These are phyloP conservation scores for Coemansia javaensis DNA, from an alignment of 192 early-diverging fungal species.

Conservation along the genomic window DNA sequence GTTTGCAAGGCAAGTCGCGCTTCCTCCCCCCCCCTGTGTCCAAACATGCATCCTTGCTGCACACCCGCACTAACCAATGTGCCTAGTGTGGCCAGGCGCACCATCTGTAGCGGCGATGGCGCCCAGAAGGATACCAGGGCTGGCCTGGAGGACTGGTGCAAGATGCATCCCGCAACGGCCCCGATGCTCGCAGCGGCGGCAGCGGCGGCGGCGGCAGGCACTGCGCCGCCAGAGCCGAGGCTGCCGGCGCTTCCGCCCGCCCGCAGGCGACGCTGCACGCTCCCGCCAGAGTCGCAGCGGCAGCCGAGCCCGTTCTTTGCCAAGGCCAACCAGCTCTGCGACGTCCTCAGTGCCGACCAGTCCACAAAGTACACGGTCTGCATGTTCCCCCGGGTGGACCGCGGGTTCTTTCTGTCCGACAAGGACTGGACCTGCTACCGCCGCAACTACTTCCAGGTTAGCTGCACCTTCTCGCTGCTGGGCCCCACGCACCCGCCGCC, in stretches of 20 bases:
- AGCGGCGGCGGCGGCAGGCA: neutral
- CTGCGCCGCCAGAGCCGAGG: neutral
- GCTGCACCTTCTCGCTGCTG: slow-evolving; percentile 29
- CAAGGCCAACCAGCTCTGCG: slow-evolving; percentile 58
- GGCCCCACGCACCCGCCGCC: slow-evolving; percentile 35
- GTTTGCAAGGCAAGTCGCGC: slow-evolving; percentile 16
- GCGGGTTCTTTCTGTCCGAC: slow-evolving; percentile 87
- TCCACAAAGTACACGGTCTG: slow-evolving; percentile 53
- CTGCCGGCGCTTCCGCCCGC: neutral
- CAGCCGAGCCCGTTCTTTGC: slow-evolving; percentile 56
- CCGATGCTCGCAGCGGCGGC: neutral
- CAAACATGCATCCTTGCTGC: too few species aligned
- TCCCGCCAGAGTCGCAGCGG: slow-evolving; percentile 7
- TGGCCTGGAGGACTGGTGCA: slow-evolving; percentile 19
- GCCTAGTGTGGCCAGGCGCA: neutral
- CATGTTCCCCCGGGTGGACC: slow-evolving; percentile 78
- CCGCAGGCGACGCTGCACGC: slow-evolving; percentile 13
- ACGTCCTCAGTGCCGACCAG: slow-evolving; percentile 62
- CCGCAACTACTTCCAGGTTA: slow-evolving; percentile 90
- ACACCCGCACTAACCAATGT: too few species aligned
- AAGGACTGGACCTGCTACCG: slow-evolving; percentile 93
- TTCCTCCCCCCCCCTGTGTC: too few species aligned
- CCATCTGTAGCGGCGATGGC: slow-evolving; percentile 2
- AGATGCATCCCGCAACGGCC: neutral
- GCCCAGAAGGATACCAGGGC: slow-evolving; percentile 1